Evolutionary conservation across 257 asterid species (phyloP), one percentile per base, ranked within the genome.

Genomic region (Solanum pinnatisectum): DNA sequence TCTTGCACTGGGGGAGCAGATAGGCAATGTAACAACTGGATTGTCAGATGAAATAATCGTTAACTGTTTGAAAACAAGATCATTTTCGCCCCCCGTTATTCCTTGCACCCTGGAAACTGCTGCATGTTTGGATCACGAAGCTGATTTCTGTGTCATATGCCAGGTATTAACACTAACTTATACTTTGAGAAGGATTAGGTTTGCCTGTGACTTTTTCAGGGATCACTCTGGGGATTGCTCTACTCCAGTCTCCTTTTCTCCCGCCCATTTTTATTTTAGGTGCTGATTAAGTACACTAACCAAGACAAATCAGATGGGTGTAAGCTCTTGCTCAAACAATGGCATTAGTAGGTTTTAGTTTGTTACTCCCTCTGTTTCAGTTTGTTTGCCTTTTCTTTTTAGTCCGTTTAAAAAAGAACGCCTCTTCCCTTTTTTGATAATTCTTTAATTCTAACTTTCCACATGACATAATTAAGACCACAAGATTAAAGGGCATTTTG

Each of bases 1-100:
- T 90, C 98, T 95, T 90, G 98, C 95, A 49, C 87, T 95, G 90
- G 99, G 94, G 87, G 98, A 95, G 89, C 98, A 92, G 91, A 96
- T 95, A 67, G 99, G 99, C 63, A 91, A 92, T 87, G 98, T 94
- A 77, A 94, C 93, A 86, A 93, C 98, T 44, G 98, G 98, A 83
- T 87, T 96, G 87, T 88, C 98, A 2, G 97, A 92, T 89, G 95
- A 92, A 87, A 89, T 88, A 68, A 89, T 94, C 68, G 76, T 76
- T 22, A 90, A 87, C 87, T 90, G 90, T 87, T 88, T 95, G 93
- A 94, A 93, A 92, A 88, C 90, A 44, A 91, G 92, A 91, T 89
- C 88, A 63, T 96, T 96, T 91, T 70, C 90, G 42, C 88, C 91
- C 6, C 87, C 90, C 1, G 90, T 8, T n/a, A 81, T 81, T 46